Conservation (phyloP, 305 asterid genomes). For the Solanum hybrid region DNA sequence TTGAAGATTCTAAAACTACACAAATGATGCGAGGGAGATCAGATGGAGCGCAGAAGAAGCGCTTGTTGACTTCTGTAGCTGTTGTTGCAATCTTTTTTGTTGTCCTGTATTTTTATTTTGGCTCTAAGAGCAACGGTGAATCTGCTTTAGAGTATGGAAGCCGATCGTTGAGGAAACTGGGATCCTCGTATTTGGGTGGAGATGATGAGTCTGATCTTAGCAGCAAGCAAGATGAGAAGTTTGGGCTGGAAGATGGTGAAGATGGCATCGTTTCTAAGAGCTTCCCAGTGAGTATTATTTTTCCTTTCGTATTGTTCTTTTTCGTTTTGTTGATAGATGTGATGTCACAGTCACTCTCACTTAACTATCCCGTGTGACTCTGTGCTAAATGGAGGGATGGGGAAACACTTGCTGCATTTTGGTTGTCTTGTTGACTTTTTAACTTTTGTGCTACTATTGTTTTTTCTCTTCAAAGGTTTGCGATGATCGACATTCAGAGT, state of each 20-base stretch:
- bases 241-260: constrained; percentile 61
- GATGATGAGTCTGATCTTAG: constrained; percentile 75
- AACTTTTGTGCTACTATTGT: background rate
- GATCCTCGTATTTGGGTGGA: constrained; percentile 73
- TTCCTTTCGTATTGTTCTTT: background rate
- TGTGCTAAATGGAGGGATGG: background rate
- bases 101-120: constrained; percentile 52
- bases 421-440: background rate
- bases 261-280: constrained; percentile 43
- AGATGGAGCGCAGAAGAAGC: constrained; percentile 74
- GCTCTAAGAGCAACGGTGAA: constrained; percentile 65
- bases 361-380: background rate
- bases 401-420: background rate
- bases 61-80: constrained; percentile 47
- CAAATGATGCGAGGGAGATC: constrained; percentile 75
- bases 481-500: constrained; percentile 78
- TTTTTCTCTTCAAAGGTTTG: constrained; percentile 38
- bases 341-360: background rate
- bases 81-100: constrained; percentile 51
- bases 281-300: constrained; percentile 61
- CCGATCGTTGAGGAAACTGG: constrained; percentile 68
- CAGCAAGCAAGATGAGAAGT: constrained; percentile 63
- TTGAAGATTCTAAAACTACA: constrained; percentile 16
- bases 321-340: background rate
- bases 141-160: constrained; percentile 85